phyloP scores from a whole-genome alignment of 129 eudicot species.

The Centella asiatica region DNA sequence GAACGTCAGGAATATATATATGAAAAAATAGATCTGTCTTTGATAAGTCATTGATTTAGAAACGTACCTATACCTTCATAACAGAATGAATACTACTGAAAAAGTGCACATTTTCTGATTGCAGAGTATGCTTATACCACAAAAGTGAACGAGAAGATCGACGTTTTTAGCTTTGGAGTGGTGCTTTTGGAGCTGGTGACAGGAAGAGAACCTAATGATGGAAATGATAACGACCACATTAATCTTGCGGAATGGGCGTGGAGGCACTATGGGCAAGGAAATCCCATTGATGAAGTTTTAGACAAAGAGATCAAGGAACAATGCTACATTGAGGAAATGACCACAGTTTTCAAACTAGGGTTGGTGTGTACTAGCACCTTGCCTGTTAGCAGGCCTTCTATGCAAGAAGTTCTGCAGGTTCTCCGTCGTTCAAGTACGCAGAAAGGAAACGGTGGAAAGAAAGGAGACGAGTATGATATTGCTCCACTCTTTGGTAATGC shows the following conservation, averaged over 20 bases:
- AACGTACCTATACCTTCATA: too few relatives aligned
- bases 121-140: conserved; percentile 74
- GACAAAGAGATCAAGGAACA: conserved; percentile 54
- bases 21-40: too few relatives aligned
- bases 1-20: too few relatives aligned
- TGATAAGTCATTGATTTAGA: too few relatives aligned
- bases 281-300: conserved; percentile 34
- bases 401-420: conserved; percentile 66
- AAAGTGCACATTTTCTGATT: too few relatives aligned
- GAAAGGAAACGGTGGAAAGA: conserved; percentile 23
- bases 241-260: conserved; percentile 91
- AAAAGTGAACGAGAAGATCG: conserved; percentile 60
- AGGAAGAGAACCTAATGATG: conserved; percentile 65
- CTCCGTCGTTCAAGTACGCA: conserved; percentile 37
- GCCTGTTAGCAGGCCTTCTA: conserved; percentile 72
- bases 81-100: too few relatives aligned
- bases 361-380: conserved; percentile 66
- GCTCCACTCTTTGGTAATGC: conserved; percentile 50
- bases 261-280: conserved; percentile 51
- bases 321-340: conserved; percentile 48
- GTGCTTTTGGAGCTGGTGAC: conserved; percentile 79
- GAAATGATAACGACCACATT: conserved; percentile 37
- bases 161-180: conserved; percentile 81
- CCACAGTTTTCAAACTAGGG: conserved; percentile 51
- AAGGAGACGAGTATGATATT: conserved; percentile 42